Percentiles rank a stretch among this genome's conserved stretches.
Conservation (phyloP, 306 rosid genomes). For the Begonia masoniana region DNA sequence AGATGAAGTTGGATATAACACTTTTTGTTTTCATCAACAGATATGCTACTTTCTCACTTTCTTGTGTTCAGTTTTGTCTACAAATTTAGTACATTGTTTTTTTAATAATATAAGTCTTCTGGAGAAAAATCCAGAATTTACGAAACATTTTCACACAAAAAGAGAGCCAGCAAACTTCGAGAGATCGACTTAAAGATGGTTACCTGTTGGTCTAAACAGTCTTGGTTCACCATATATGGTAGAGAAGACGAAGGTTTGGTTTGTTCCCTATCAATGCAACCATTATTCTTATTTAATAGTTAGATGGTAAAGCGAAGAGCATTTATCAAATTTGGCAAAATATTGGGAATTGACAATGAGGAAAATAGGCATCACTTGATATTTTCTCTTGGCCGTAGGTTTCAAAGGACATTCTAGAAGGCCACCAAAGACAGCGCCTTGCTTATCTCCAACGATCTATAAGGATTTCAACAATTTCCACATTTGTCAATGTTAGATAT, state of each 20-base stretch:
- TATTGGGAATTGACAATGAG: background rate
- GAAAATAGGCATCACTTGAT: constrained; percentile 38
- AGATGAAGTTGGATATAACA: too few relatives aligned
- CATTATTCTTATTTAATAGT: background rate
- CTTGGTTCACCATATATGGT: constrained; percentile 83
- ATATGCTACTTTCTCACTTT: too few relatives aligned
- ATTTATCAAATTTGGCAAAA: too few relatives aligned
- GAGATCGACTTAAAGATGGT: constrained; percentile 12
- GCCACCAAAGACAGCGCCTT: constrained; percentile 94
- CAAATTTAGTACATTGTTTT: too few relatives aligned
- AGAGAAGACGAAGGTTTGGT: constrained; percentile 78
- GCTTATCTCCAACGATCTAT: constrained; percentile 81
- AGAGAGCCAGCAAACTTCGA: too few relatives aligned
- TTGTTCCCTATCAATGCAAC: constrained; percentile 50
- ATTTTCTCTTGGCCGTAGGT: constrained; percentile 78
- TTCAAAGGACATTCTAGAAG: constrained; percentile 75
- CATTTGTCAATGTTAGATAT: background rate
- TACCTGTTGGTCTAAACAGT: constrained; percentile 92
- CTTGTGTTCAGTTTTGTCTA: too few relatives aligned
- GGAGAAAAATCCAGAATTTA: too few relatives aligned
- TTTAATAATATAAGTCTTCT: too few relatives aligned
- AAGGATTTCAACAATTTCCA: constrained; percentile 4
- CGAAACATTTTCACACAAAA: too few relatives aligned
- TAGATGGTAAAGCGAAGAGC: background rate
- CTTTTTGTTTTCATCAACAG: too few relatives aligned